Base-by-base conservation (phyloP, 352 stramenopile species). In the Phytophthora pinifolia region DNA sequence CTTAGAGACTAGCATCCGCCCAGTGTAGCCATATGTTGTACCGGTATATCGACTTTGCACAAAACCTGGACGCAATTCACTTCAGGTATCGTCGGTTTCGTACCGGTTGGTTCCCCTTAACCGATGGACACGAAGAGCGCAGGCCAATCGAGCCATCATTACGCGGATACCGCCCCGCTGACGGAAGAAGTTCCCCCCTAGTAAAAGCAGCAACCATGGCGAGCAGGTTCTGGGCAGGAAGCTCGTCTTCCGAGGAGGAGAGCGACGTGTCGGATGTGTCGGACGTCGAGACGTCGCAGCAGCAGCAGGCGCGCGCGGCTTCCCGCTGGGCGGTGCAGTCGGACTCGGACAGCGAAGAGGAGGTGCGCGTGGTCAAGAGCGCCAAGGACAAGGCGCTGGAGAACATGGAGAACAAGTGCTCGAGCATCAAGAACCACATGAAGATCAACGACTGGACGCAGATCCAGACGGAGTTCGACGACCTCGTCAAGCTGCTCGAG, bases 391-490 rank as follows among this genome's bases (percentile, higher is more conserved):
- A 94, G 51, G 82, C 91, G 43, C 77, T 96, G 29, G 71, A 89
- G 46, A 62, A 65, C 47, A 83, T 92, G 47, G 79, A 91, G 46
- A 79, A 76, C 51, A 65, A 73, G 29, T 95, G 86, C 63, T 59
- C 54, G 18, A 46, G 58, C 38, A 92, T 96, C 52, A 81, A 79
- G 54, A 97, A 97, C 66, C 76, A 88, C 67, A 98, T 98, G 79
- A 98, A 98, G 81, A 98, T 96, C 65, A 94, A 96, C 53, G 94
- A 98, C 76, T 98, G 96, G 83, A 94, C 85, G 60, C 85, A 87
- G 60, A 98, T 98, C 69, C 94, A 97, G 76, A 76, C 65, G 29
- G 92, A 98, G 72, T 99, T 98, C 67, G 94, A 99, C 55, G 76
- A 83, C 46, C 71, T 98, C 1, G 70, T 65, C 45, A 98, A 98